Base-by-base conservation (phyloP, 2,329 filamentous ascomycete genomes). In the Canariomyces notabilis region DNA sequence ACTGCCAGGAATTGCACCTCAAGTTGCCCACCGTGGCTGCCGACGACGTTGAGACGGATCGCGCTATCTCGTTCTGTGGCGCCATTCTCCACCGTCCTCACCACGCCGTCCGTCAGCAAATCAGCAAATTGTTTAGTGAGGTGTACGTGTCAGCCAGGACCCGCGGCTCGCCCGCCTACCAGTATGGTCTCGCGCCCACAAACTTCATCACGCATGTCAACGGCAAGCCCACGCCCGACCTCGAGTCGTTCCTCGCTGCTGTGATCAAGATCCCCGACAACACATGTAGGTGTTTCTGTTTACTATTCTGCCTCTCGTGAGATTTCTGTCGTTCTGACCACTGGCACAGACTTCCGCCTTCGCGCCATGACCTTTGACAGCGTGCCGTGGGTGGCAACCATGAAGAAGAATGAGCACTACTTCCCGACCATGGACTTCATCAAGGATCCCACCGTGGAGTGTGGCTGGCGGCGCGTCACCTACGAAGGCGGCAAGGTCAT, bases 341-440 rank as follows among this genome's bases (percentile, higher is more conserved):
- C 26, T 22, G 2, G 22, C 11, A 23, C 47, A 85, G 82, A 98
- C 69, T 98, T 98, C 81, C 83, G 93, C 15, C 76, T 98, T 43
- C 90, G 91, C 65, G 89, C 93, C n/a, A 89, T 97, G 65, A 97
- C 93, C 0, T 98, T 98, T 61, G 93, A 98, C 66, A 95, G 94
- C 60, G 89, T 98, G 8, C 91, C 91, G 3, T 98, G 93, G 89
- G 89, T 98, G n/a, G 88, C 94, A 32, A 98, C 93, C 7, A 95
- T 98, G 87, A 98, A 98, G 82, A 97, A 97, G 79, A 96, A 96
- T 59, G 91, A 98, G 64, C 93, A 98, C 67, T 98, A 98, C 65
- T 86, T 85, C 67, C 82, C 82, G 0, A 85, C 80, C 0, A 78
- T 80, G 65, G 82, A 85, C 59, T 83, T 80, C 75, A 77, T 81